Evolutionary conservation across 176 grass and related monocot species (phyloP).

Genomic region (Juncus effusus): DNA sequence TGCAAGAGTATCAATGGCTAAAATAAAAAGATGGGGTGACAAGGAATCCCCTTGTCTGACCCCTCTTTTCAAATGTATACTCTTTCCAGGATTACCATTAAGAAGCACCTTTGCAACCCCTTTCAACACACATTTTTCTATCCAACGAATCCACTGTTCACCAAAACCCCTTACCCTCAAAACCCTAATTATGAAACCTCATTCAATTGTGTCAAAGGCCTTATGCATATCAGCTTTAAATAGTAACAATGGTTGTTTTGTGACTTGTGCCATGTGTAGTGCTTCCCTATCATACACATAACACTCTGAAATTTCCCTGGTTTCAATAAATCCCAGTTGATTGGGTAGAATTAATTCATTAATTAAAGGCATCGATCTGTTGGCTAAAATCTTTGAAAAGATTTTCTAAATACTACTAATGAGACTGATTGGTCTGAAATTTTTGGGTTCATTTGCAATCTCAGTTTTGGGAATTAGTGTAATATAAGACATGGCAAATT

Average conservation of each 20-base stretch:
- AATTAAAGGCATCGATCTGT: not conserved
- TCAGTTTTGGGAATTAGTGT: not conserved
- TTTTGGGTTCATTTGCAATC: not conserved
- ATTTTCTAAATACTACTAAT: not conserved
- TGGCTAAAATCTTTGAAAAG: not conserved
- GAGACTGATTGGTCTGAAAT: not conserved
- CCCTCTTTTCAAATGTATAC: too few species aligned
- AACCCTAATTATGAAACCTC: not conserved
- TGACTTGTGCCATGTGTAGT: not conserved
- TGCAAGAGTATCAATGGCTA: not conserved
- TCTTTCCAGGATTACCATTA: too few species aligned
- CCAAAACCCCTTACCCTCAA: not conserved
- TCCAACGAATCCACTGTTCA: too few species aligned
- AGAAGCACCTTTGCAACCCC: too few species aligned
- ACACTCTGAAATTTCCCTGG: too few species aligned
- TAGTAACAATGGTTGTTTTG: not conserved
- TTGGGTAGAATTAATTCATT: not conserved
- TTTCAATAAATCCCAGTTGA: too few species aligned
- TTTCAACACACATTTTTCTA: too few species aligned
- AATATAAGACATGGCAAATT: not conserved
- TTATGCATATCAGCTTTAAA: not conserved
- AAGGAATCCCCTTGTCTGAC: too few species aligned
- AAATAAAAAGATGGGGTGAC: not conserved
- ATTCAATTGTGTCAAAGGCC: not conserved
- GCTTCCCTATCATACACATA: too few species aligned